Evolutionary conservation across 208 protist genomes (phyloP), one percentile per base, ranked within the genome.

Genomic region (Dictyostelium gargantuum): DNA sequence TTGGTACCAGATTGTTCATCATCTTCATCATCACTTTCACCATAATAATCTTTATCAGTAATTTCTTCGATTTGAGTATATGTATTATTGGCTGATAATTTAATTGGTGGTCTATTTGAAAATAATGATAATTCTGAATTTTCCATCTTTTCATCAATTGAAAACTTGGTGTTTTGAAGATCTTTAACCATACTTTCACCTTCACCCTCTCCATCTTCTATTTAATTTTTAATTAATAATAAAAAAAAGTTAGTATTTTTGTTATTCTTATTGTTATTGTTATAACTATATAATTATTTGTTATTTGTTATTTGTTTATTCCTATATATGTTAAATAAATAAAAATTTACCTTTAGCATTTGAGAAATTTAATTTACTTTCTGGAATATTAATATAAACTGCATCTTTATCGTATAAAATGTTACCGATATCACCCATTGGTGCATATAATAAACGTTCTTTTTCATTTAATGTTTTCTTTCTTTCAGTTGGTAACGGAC

Each of bases 361-460:
- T 50, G 92, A 77, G 32, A 72, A 77, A 21, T 42, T 70, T 44
- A 58, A 54, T 42, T 44, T 77, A 50, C 32, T 82, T 10, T 80
- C 48, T 26, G 94, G 94, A 19, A 98, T 89, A 52, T 97, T 96
- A 85, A 99, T 98, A 94, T 99, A 99, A 80, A 99, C 98, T 58
- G 98, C 98, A 95, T 99, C 98, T 58, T 99, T 98, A 93, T 99
- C 99, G 95, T 99, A 99, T 61, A 98, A 96, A 84, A 99, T 96
- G 40, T 98, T 98, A 72, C 99, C 99, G 38, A 99, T 96, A 94
- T 99, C 86, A 93, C 96, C 97, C 97, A 99, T 99, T 38, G 99
- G 99, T 40, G 99, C 99, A 95, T 99, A 99, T 1, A 99, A 92
- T 54, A 97, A 95, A 94, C 98, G 97, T 84, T 99, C 96, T 93